Base-by-base conservation (phyloP, 768 basidiomycete species). In the Leccinellum luteum region DNA sequence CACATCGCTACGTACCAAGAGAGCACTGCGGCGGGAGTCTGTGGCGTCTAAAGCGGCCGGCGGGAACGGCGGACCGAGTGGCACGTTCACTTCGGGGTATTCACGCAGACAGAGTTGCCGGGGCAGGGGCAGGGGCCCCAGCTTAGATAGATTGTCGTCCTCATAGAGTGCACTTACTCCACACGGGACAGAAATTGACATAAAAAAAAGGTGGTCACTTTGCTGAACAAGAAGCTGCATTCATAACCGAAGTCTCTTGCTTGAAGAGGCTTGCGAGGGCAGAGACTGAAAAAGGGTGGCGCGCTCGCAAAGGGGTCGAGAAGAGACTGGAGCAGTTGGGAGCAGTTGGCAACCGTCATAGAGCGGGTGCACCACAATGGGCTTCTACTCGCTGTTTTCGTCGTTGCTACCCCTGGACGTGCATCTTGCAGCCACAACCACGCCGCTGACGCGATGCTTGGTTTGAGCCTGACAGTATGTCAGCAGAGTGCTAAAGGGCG, bases 391-490 rank as follows among this genome's bases (percentile, higher is more conserved):
- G n/a, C n/a, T n/a, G n/a, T n/a, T 3, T 66, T 72, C 15, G 66
- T 68, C 9, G 70, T 73, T 15, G 69, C 72, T 27, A 64, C 71
- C 6, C 79, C 84, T 14, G 78, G 76, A 6, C 85, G 81, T 45
- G 74, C 66, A 3, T 65, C 76, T 2, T 69, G 76, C 27, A 75
- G 74, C 23, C 62, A 56, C 6, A 79, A 83, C 59, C 54, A 75
- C 17, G 62, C 77, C 12, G 69, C 76, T 27, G 81, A 86, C 34
- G 79, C 80, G 8, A 82, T 86, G 75, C 75, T 89, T 67, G 84
- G 86, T 45, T 75, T 94, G n/a, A 94, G 90, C 66, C 93, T 94
- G 2, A 92, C 94, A 1, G 89, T 95, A 13, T 76, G 92, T 88
- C 8, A 86, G 86, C 73, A 84, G 80, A 59, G 83, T 87, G 21